Conservation (phyloP, 768 basidiomycete species). For the Leccinum olivaceopallidum region DNA sequence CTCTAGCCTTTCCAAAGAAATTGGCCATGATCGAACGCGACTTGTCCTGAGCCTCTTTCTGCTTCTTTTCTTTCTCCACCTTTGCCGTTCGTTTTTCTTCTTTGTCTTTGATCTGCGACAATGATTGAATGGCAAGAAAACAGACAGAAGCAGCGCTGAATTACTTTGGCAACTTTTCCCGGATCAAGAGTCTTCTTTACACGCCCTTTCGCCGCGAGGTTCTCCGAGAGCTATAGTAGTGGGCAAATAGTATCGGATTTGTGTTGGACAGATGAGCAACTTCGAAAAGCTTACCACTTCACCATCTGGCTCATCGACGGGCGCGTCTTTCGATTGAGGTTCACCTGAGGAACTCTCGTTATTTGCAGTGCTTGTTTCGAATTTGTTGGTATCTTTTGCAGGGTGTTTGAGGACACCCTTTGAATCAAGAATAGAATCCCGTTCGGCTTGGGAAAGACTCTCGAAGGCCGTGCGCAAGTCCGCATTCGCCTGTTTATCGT, state of each 20-base stretch:
- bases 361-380: slow-evolving; percentile 4
- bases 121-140: slow-evolving; percentile 6
- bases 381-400: slow-evolving; percentile 36
- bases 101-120: slow-evolving; percentile 62
- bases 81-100: slow-evolving; percentile 68
- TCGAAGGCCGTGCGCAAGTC: slow-evolving; percentile 56
- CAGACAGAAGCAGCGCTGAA: not conserved
- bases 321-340: slow-evolving; percentile 27
- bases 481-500: slow-evolving; percentile 52
- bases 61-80: slow-evolving; percentile 70
- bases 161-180: slow-evolving; percentile 46
- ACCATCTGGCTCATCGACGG: slow-evolving; percentile 39
- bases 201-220: slow-evolving; percentile 36
- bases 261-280: not conserved
- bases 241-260: not conserved
- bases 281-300: slow-evolving; percentile 34
- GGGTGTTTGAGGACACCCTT: slow-evolving; percentile 39
- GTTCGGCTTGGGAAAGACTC: slow-evolving; percentile 57
- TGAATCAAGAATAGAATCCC: slow-evolving; percentile 54
- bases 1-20: slow-evolving; percentile 72
- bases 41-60: slow-evolving; percentile 67
- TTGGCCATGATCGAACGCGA: slow-evolving; percentile 74
- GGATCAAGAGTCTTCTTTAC: slow-evolving; percentile 55
- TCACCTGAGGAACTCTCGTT: slow-evolving; percentile 20
- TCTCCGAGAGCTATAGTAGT: slow-evolving; percentile 20